A percentile compares a stretch with the other conserved stretches of the same genome.
Evolutionary conservation across 2,329 filamentous ascomycete genomes (phyloP).

Genomic region (Pseudogymnoascus sp.): DNA sequence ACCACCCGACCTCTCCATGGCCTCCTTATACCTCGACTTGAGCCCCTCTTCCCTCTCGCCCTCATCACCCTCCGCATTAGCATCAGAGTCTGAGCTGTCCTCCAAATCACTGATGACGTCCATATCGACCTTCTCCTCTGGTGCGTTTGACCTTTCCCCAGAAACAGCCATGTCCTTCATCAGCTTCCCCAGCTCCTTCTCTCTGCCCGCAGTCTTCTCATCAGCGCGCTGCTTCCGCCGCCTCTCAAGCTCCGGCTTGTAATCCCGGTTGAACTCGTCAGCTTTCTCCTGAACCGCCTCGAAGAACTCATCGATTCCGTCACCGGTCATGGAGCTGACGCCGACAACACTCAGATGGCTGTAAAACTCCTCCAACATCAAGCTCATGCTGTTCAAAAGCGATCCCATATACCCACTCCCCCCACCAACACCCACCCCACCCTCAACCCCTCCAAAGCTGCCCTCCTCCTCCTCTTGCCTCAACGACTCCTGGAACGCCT

Average conservation of each 20-base stretch:
- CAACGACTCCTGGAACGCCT: slow-evolving; percentile 84
- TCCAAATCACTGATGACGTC: slow-evolving; percentile 28
- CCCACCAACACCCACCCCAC: slow-evolving; percentile 43
- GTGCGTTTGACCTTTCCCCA: slow-evolving; percentile 29
- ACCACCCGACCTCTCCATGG: slow-evolving; percentile 48
- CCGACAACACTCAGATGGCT: slow-evolving; percentile 86
- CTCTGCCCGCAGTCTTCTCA: slow-evolving; percentile 59
- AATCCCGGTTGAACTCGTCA: slow-evolving; percentile 80
- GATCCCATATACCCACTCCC: slow-evolving; percentile 96
- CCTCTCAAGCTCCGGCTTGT: slow-evolving; percentile 82
- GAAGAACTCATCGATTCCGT: slow-evolving; percentile 90
- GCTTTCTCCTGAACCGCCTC: slow-evolving; percentile 78
- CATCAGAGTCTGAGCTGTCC: slow-evolving; percentile 46
- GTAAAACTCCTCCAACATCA: slow-evolving; percentile 97
- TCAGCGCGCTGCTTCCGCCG: slow-evolving; percentile 67
- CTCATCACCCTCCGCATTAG: slow-evolving; percentile 50
- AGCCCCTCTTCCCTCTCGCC: slow-evolving; percentile 52
- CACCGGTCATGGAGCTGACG: slow-evolving; percentile 86
- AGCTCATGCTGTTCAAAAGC: slow-evolving; percentile 91
- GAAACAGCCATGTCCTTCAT: slow-evolving; percentile 83
- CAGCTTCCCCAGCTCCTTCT: slow-evolving; percentile 81
- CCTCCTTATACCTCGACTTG: slow-evolving; percentile 67
- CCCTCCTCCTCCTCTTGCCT: slow-evolving; percentile 70
- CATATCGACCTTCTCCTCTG: slow-evolving; percentile 30
- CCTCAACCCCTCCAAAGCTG: slow-evolving; percentile 57